Evolutionary conservation across 805 yeast genomes (phyloP), one percentile per base, ranked within the genome.

Genomic region (Zygosaccharomyces rouxii): DNA sequence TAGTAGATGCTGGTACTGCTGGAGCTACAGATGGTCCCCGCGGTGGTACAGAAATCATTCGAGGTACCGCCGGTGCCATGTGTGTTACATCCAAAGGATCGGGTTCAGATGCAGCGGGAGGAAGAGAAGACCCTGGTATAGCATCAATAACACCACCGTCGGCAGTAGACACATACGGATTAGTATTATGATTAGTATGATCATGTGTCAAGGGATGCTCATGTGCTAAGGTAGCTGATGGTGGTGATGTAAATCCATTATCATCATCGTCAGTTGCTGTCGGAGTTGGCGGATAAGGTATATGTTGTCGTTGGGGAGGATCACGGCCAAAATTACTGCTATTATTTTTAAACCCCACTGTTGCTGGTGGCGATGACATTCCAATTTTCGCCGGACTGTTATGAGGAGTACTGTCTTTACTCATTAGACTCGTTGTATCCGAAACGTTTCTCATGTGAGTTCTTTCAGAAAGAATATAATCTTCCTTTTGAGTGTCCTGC

Each of bases 401-500:
- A 7, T 40, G 38, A 14, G 65, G 64, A 7, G 63, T 58, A 21
- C 40, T 50, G 30, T 64, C 68, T 10, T 46, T 54, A 48, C 66
- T 59, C 19, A 66, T 51, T 35, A 63, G 26, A 46, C 65, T 61
- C 40, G 55, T 58, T 2, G 68, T 59, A 42, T 64, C 69, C 10
- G 69, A 61, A 2, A 64, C 60, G 7, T 55, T 53, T 44, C 56
- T 54, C 22, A 64, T 59, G 16, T 53, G 54, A 1, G 65, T 54
- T 21, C 52, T 53, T 11, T 57, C 54, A 5, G 58, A 49, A 28
- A 64, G 38, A 29, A 59, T 55, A 35, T 55, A 57, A 19, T 54
- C 48, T 10, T 50, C 50, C 40, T 41, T 48, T 13, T 33, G 45
- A 19, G 46, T 11, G 23, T 46, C 48, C 22, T 37, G 44, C 35